A percentile compares a stretch with the other conserved stretches of the same genome.
Conservation (phyloP, 2,329 filamentous ascomycete species). For the Diaporthe ampelina region DNA sequence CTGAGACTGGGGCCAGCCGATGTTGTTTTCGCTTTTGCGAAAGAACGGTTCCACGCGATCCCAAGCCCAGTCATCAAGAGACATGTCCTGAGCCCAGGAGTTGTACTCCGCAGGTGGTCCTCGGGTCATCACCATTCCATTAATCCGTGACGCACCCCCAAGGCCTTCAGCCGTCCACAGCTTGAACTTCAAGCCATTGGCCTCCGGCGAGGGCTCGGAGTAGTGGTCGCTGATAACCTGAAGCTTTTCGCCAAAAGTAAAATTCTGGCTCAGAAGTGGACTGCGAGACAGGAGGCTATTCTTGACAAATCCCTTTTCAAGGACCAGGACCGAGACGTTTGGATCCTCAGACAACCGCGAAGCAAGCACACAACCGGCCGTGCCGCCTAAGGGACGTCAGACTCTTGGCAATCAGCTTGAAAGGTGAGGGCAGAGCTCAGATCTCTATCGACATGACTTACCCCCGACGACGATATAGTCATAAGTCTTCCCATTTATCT, state of each 20-base stretch:
- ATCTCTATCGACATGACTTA: neutral
- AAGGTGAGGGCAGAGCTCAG: too few relatives aligned
- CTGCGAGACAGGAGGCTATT: constrained; percentile 49
- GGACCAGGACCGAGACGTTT: constrained; percentile 53
- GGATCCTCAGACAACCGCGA: constrained; percentile 58
- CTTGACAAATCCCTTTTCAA: constrained; percentile 52
- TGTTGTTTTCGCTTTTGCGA: constrained; percentile 47
- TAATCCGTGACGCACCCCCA: constrained; percentile 51
- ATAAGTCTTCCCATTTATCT: neutral
- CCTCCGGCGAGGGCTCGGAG: constrained; percentile 47
- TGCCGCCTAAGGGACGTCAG: constrained; percentile 52
- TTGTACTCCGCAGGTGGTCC: constrained; percentile 49
- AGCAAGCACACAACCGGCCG: constrained; percentile 62
- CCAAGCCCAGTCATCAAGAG: constrained; percentile 49
- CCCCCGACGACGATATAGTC: constrained; percentile 33
- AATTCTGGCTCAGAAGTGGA: constrained; percentile 50
- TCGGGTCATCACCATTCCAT: constrained; percentile 51
- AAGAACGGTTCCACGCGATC: constrained; percentile 52
- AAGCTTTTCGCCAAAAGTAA: constrained; percentile 42
- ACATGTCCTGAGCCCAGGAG: constrained; percentile 48
- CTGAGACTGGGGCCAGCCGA: constrained; percentile 30
- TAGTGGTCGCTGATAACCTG: constrained; percentile 46
- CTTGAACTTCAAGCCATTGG: constrained; percentile 41
- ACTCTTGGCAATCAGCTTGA: too few relatives aligned
- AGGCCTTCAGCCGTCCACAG: constrained; percentile 49